Evolutionary conservation across 345 rosid species (phyloP).

Genomic region (Gossypium raimondii): DNA sequence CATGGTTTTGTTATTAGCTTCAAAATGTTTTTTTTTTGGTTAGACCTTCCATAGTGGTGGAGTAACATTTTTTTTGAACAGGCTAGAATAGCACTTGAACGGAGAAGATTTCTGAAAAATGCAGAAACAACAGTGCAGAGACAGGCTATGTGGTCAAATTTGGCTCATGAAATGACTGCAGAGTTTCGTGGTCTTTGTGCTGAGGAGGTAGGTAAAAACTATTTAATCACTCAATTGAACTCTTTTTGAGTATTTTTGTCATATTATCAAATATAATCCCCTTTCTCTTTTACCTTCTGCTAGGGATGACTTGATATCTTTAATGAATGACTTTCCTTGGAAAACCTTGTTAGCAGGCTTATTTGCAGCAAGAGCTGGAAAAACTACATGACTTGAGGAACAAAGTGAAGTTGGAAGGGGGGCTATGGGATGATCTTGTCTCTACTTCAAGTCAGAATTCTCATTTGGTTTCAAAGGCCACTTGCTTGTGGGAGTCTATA

Average conservation of each 20-base stretch:
- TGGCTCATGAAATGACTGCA: conserved; percentile 99
- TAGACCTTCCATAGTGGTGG: conserved; percentile 15
- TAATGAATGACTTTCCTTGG: conserved; percentile 15
- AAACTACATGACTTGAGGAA: conserved; percentile 88
- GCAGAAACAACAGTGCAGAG: conserved; percentile 93
- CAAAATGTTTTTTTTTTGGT: neutral
- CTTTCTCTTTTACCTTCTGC: neutral
- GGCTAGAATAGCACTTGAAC: conserved; percentile 96
- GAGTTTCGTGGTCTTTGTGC: conserved; percentile 99
- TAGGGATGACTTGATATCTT: neutral
- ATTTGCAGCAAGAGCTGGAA: conserved; percentile 95
- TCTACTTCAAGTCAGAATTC: conserved; percentile 93
- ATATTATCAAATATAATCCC: neutral
- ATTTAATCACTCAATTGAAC: neutral
- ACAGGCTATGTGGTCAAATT: conserved; percentile 97
- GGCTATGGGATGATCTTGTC: conserved; percentile 95
- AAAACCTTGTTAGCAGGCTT: conserved; percentile 63
- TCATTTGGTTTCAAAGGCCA: conserved; percentile 91
- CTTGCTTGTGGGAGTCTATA: conserved; percentile 91
- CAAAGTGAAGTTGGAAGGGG: conserved; percentile 97
- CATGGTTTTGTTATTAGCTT: neutral
- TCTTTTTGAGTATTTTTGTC: neutral
- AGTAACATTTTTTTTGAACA: conserved; percentile 27
- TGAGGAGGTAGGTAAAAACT: conserved; percentile 66
- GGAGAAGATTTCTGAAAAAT: conserved; percentile 82